Evolutionary conservation across 768 basidiomycete species (phyloP).

Genomic region (Ramaria rubella): DNA sequence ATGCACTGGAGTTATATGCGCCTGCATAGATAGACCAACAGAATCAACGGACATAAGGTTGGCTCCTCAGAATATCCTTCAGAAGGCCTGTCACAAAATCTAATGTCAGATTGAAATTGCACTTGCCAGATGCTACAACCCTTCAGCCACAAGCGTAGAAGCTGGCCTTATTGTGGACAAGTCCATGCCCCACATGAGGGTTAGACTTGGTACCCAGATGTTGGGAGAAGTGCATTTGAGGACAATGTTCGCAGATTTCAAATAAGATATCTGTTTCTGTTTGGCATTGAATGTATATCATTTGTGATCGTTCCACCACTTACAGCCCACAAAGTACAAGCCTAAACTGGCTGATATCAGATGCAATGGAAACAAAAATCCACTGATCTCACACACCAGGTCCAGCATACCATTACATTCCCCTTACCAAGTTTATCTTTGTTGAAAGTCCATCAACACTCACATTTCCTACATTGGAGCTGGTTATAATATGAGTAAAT

Average conservation of each 20-base stretch:
- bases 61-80: no score
- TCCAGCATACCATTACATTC: background rate
- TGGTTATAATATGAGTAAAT: conserved; percentile 8
- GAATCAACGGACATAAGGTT: no score
- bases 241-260: conserved; percentile 50
- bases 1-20: background rate
- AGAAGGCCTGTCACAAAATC: no score
- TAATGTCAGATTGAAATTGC: no score
- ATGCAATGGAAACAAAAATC: conserved; percentile 21
- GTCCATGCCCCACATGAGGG: conserved; percentile 54
- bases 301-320: background rate
- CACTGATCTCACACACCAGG: background rate
- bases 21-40: no score
- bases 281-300: background rate
- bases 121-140: no score
- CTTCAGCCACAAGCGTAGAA: no score
- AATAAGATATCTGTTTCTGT: conserved; percentile 42
- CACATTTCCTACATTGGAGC: conserved; percentile 35
- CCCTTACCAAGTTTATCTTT: background rate
- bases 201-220: conserved; percentile 53
- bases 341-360: conserved; percentile 53
- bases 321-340: conserved; percentile 50
- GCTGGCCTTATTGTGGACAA: conserved; percentile 46
- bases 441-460: conserved; percentile 49
- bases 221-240: conserved; percentile 55